Evolutionary conservation across 1,284 basidiomycete genomes (phyloP).

Genomic region (Trametes pubescens): DNA sequence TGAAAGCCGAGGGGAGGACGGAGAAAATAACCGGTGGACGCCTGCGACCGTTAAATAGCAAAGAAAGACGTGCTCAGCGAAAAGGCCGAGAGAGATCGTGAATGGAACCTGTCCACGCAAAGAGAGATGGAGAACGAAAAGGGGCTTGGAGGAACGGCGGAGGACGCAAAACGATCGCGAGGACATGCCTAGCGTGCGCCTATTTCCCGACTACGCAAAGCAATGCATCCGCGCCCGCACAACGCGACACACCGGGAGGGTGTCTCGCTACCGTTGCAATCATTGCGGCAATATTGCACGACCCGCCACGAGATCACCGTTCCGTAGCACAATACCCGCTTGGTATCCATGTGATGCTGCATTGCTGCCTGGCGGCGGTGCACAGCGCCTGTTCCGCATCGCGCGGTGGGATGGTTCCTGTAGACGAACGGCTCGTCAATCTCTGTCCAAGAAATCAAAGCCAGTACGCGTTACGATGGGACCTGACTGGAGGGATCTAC

Average conservation of each 20-base stretch:
- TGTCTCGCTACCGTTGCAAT: background rate
- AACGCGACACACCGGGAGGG: background rate
- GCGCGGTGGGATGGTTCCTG: background rate
- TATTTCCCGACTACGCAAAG: background rate
- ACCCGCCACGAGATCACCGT: slow-evolving; percentile 13
- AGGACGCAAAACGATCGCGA: slow-evolving; percentile 15
- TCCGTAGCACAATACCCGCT: background rate
- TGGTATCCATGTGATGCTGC: slow-evolving; percentile 1
- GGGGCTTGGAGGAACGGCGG: slow-evolving; percentile 4
- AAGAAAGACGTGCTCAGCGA: background rate
- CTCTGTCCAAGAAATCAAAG: background rate
- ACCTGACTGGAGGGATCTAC: background rate
- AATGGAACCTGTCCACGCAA: background rate
- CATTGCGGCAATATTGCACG: slow-evolving; percentile 5
- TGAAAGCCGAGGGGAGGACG: slow-evolving; percentile 14
- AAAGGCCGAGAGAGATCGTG: slow-evolving; percentile 15
- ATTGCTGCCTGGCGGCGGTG: background rate
- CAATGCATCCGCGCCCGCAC: background rate
- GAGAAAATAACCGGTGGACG: slow-evolving; percentile 5
- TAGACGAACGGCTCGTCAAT: background rate
- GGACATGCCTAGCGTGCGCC: slow-evolving; percentile 14
- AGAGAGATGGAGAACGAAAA: background rate
- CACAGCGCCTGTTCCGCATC: background rate
- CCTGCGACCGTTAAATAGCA: slow-evolving; percentile 27
- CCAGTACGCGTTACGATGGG: background rate